Percentiles rank a stretch among this genome's conserved stretches.
Conservation (phyloP, 768 basidiomycete genomes). For the Lactarius psammicola region DNA sequence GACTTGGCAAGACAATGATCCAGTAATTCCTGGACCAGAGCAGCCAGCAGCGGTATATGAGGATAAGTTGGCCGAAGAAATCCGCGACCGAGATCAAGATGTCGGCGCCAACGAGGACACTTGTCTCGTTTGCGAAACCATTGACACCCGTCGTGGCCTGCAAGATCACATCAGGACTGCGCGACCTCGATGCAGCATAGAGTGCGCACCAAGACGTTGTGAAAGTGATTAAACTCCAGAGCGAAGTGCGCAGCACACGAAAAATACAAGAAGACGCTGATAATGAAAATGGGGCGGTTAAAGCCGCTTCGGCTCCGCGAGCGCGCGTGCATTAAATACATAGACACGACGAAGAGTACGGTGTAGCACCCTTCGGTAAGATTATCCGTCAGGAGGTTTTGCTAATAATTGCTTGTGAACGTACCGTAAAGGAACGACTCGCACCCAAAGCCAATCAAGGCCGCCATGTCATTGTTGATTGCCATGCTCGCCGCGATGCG, state of each 20-base stretch:
- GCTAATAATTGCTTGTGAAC: slow-evolving; percentile 30
- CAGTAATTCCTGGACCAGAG: slow-evolving; percentile 40
- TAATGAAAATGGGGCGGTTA: slow-evolving; percentile 6
- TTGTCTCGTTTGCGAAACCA: slow-evolving; percentile 36
- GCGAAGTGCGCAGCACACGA: slow-evolving; percentile 18
- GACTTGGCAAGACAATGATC: slow-evolving; percentile 36
- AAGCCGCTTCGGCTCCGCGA: not conserved
- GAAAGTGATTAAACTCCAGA: slow-evolving; percentile 40
- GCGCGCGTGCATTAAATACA: slow-evolving; percentile 2
- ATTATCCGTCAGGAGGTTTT: not conserved
- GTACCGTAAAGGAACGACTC: slow-evolving; percentile 41
- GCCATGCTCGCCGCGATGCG: slow-evolving; percentile 26
- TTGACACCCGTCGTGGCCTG: slow-evolving; percentile 35
- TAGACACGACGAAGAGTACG: slow-evolving; percentile 6
- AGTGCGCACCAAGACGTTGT: slow-evolving; percentile 36
- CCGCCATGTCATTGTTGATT: slow-evolving; percentile 36
- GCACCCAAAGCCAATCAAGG: slow-evolving; percentile 40
- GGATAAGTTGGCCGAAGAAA: slow-evolving; percentile 38
- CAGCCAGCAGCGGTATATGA: slow-evolving; percentile 46
- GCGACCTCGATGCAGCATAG: not conserved
- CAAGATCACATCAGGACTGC: slow-evolving; percentile 1
- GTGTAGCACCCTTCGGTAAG: slow-evolving; percentile 12
- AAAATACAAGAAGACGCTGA: slow-evolving; percentile 9
- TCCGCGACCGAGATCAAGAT: slow-evolving; percentile 40
- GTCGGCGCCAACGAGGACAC: slow-evolving; percentile 36